These are phyloP conservation scores for Neocallimastix lanati DNA, from an alignment of 192 early-diverging fungal species.

Conservation along the genomic window DNA sequence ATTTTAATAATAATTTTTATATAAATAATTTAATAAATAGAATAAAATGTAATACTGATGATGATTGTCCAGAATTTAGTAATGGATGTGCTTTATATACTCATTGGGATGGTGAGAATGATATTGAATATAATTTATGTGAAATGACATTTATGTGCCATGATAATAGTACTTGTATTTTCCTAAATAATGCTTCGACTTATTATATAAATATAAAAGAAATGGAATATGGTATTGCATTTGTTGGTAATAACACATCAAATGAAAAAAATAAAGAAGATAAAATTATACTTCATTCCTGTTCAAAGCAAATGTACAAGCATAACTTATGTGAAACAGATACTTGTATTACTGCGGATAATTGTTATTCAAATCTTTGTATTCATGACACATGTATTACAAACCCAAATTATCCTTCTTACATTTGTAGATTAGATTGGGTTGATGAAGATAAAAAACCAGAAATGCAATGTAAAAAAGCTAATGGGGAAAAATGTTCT, in stretches of 20 bases:
- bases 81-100: neutral
- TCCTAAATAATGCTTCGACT: neutral
- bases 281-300: neutral
- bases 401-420: neutral
- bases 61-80: neutral
- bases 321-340: neutral
- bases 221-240: neutral
- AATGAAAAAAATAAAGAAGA: neutral
- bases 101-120: neutral
- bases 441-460: neutral
- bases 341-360: neutral
- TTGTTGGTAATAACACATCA: neutral
- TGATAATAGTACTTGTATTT: neutral
- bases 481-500: neutral
- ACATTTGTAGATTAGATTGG: neutral
- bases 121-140: neutral
- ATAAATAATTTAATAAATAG: neutral
- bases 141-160: neutral
- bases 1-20: too few relatives aligned
- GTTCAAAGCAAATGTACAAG: neutral
- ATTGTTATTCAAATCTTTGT: neutral
- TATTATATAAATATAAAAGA: neutral
- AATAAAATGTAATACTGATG: neutral
- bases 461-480: neutral
- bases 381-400: neutral